Percentiles rank a stretch among this genome's conserved stretches.
phyloP scores from a whole-genome alignment of 352 stramenopile genomes.

The Pythium myriotylum region DNA sequence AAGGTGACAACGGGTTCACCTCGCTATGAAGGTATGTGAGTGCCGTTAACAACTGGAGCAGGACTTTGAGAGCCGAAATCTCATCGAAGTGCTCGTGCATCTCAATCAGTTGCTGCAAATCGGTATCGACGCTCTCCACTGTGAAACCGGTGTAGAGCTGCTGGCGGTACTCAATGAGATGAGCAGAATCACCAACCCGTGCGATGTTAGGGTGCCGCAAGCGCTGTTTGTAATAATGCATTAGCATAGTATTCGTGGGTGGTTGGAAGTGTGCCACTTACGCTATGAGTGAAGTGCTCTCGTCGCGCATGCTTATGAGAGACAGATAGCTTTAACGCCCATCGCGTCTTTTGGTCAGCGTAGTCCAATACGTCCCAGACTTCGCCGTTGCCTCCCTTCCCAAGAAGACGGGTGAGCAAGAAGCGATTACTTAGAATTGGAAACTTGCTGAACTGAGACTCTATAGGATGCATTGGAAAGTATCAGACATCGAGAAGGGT shows the following conservation, averaged over 20 bases:
- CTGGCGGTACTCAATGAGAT: slow-evolving; percentile 68
- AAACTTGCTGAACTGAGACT: slow-evolving; percentile 74
- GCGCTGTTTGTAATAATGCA: slow-evolving; percentile 34
- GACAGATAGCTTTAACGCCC: slow-evolving; percentile 74
- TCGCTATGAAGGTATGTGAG: slow-evolving; percentile 77
- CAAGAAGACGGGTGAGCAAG: slow-evolving; percentile 59
- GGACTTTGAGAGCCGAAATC: slow-evolving; percentile 55
- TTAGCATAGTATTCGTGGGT: too few species aligned
- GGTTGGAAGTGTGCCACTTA: slow-evolving; percentile 26
- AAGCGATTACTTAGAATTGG: slow-evolving; percentile 74
- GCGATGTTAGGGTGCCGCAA: slow-evolving; percentile 75
- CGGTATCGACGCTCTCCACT: slow-evolving; percentile 66
- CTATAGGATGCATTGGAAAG: too few species aligned
- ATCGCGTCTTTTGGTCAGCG: slow-evolving; percentile 55
- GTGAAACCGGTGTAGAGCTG: slow-evolving; percentile 80
- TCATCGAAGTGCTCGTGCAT: slow-evolving; percentile 70
- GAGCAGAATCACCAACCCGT: slow-evolving; percentile 54
- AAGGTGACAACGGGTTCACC: slow-evolving; percentile 22
- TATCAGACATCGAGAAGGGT: too few species aligned
- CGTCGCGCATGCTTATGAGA: slow-evolving; percentile 69
- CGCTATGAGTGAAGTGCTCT: slow-evolving; percentile 74
- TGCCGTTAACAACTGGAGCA: slow-evolving; percentile 65
- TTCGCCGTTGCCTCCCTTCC: slow-evolving; percentile 79
- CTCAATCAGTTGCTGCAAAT: slow-evolving; percentile 79
- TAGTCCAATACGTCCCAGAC: slow-evolving; percentile 85